Percentiles rank a stretch among this genome's conserved stretches.
These are phyloP conservation scores for Suillus weaverae DNA, from an alignment of 768 basidiomycete species.

Conservation along the genomic window DNA sequence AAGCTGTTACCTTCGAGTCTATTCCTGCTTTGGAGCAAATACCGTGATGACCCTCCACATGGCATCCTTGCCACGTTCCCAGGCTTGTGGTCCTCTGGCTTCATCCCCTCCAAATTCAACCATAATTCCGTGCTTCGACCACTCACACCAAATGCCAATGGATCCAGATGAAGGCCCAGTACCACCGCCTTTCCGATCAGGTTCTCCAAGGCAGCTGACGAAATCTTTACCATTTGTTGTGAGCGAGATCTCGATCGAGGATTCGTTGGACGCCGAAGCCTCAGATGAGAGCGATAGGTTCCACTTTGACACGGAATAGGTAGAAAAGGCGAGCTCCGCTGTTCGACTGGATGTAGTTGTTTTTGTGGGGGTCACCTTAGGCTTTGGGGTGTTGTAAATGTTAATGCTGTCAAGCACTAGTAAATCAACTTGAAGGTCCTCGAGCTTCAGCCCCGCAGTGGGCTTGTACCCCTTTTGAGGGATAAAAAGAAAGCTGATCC, in stretches of 20 bases:
- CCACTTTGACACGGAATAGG: slow-evolving; percentile 59
- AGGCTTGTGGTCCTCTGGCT: slow-evolving; percentile 77
- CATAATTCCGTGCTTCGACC: slow-evolving; percentile 81
- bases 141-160: slow-evolving; percentile 93
- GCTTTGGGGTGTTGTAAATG: slow-evolving; percentile 66
- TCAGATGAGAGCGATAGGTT: slow-evolving; percentile 38
- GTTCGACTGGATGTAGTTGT: slow-evolving; percentile 40
- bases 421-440: slow-evolving; percentile 49
- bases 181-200: slow-evolving; percentile 89
- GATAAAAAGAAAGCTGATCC: slow-evolving; percentile 77
- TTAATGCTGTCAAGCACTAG: slow-evolving; percentile 73
- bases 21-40: slow-evolving; percentile 38
- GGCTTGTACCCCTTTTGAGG: slow-evolving; percentile 68
- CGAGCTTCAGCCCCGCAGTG: slow-evolving; percentile 40
- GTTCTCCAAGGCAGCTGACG: slow-evolving; percentile 76
- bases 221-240: slow-evolving; percentile 77
- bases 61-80: slow-evolving; percentile 85
- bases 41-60: slow-evolving; percentile 74
- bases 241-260: slow-evolving; percentile 42
- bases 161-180: slow-evolving; percentile 80
- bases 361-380: slow-evolving; percentile 27
- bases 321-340: slow-evolving; percentile 54
- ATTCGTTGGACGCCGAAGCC: slow-evolving; percentile 17
- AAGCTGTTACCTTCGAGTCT: neutral
- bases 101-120: slow-evolving; percentile 82